phyloP scores from a whole-genome alignment of 306 rosid species.

The Lagenaria siceraria region DNA sequence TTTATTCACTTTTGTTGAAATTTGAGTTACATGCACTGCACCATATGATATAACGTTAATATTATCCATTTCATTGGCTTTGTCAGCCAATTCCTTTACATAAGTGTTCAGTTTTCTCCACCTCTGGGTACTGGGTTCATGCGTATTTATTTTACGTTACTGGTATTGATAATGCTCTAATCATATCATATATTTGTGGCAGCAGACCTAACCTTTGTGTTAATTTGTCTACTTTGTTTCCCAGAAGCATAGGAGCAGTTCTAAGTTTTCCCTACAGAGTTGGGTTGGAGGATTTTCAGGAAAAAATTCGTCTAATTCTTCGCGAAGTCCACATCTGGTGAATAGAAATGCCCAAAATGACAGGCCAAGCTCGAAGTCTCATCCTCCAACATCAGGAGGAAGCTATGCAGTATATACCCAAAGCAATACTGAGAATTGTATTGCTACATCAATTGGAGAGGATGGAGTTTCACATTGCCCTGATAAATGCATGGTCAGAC shows the following conservation, averaged over 20 bases:
- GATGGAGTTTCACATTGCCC: constrained; percentile 11
- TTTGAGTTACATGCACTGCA: neutral
- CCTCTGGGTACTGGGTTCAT: neutral
- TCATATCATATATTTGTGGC: neutral
- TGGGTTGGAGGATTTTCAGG: constrained; percentile 76
- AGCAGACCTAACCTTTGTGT: neutral
- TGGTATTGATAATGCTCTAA: neutral
- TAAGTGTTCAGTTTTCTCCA: neutral
- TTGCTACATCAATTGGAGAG: constrained; percentile 24
- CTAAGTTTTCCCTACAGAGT: constrained; percentile 72
- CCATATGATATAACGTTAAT: neutral
- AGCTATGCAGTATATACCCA: constrained; percentile 21
- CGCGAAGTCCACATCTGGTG: constrained; percentile 20
- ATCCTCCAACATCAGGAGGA: constrained; percentile 33
- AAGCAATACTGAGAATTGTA: constrained; percentile 23
- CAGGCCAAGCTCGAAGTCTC: constrained; percentile 22
- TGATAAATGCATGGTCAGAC: constrained; percentile 22
- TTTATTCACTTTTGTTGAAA: constrained; percentile 2
- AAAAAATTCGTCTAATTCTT: constrained; percentile 35
- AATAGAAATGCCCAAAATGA: constrained; percentile 25
- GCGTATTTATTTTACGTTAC: neutral
- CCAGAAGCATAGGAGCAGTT: constrained; percentile 79
- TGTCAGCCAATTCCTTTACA: neutral
- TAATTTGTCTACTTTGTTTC: constrained; percentile 12
- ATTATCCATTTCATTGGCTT: neutral